These are phyloP conservation scores for Calocybe cyanea DNA, from an alignment of 768 basidiomycete genomes.

Conservation along the genomic window DNA sequence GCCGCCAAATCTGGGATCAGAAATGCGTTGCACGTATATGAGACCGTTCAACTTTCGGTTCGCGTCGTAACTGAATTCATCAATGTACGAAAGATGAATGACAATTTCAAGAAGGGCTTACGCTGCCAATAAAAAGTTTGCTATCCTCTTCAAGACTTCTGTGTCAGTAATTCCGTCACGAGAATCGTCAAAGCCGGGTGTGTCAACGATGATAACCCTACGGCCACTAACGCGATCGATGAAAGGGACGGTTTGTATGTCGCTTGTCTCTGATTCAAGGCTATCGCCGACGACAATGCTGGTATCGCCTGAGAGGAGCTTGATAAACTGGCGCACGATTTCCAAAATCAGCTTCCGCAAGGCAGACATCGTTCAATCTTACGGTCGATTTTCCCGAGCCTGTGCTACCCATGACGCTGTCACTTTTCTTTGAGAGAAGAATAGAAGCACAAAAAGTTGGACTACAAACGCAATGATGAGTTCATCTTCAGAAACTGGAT, in stretches of 20 bases:
- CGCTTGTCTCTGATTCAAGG: conserved; percentile 3
- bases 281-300: neutral
- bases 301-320: neutral
- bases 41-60: conserved; percentile 1
- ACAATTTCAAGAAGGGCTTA: neutral
- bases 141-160: conserved; percentile 3
- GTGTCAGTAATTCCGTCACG: neutral
- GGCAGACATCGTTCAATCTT: neutral
- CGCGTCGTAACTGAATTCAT: conserved; percentile 1
- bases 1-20: conserved; percentile 2
- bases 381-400: conserved; percentile 1
- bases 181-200: conserved; percentile 18
- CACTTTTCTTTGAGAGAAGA: neutral
- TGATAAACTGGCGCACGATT: conserved; percentile 2
- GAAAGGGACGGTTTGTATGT: neutral
- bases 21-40: conserved; percentile 11
- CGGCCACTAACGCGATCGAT: neutral
- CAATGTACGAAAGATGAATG: no score
- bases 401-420: conserved; percentile 1
- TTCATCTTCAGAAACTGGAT: conserved; percentile 1
- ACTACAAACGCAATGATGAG: neutral
- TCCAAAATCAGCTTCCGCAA: neutral
- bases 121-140: conserved; percentile 1
- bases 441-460: neutral
- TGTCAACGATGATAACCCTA: conserved; percentile 7